Evolutionary conservation across 495 filamentous ascomycete genomes (phyloP), one percentile per base, ranked within the genome.

Genomic region (Darksidea phi): DNA sequence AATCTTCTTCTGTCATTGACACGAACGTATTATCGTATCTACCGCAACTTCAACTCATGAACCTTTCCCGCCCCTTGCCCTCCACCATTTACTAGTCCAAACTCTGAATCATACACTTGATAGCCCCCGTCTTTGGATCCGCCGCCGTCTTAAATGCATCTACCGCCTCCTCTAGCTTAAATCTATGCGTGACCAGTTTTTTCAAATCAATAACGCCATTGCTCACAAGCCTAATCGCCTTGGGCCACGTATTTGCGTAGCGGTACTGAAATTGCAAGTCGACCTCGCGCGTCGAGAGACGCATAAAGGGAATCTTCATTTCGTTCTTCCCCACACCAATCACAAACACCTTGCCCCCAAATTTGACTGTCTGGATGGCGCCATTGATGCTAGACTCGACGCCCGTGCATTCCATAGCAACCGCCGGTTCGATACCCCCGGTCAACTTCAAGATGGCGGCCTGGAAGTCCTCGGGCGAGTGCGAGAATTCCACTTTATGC

Each of bases 191-290:
- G 21, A 95, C 88, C 48, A 97, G 78, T 74, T 82, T 86, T 69
- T 79, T 79, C 70, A 96, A 75, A 67, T 95, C 83, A 68, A 96
- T 80, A 23, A 96, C 80, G 11, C 88, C 88, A 68, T 86, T 89
- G 77, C 88, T 83, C 17, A 96, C 82, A 48, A 97, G 78, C 49
- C 92, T 84, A 60, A 97, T 96, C 43, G 93, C 93, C 51, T 88
- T 80, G 48, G 93, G 93, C 93, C 93, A 97, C 47, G 89, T 95
- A 78, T 96, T 97, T 77, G 79, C 81, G 78, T 96, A 96, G 54
- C 93, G 84, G 77, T 97, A 96, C 79, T 96, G 93, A 76, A 95
- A 95, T 77, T 92, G 88, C 56, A 97, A 75, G 73, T 96, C 93
- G 67, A 97, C 86, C 77, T 97, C 93, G 68, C 89, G 82, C 13